Conservation (phyloP, 345 rosid species). For the Anastatica hierochuntica region DNA sequence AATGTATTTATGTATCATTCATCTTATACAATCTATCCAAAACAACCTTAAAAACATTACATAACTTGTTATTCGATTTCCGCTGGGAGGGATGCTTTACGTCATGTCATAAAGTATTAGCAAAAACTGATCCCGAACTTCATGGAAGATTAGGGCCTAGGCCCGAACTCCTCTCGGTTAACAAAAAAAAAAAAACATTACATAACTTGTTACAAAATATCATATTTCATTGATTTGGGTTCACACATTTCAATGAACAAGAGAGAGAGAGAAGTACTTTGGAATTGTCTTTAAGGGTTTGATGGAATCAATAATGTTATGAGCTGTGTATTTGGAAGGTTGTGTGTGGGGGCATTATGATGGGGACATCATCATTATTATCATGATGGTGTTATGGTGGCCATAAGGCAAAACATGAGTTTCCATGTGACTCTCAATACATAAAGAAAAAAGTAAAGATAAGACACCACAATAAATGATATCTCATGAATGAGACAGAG, state of each 20-base stretch:
- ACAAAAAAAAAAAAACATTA: not conserved
- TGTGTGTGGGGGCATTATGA: constrained; percentile 12
- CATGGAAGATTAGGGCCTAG: too few species aligned
- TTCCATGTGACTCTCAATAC: constrained; percentile 21
- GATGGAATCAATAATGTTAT: constrained; percentile 8
- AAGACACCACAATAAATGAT: constrained; percentile 14
- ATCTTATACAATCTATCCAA: not conserved
- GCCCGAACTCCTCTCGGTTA: too few species aligned
- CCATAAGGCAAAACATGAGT: constrained; percentile 10
- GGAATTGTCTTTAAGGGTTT: not conserved
- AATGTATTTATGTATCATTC: constrained; percentile 1
- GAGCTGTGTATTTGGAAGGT: constrained; percentile 22
- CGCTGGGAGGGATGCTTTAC: too few species aligned
- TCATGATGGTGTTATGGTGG: constrained; percentile 12
- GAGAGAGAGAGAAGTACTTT: constrained; percentile 2
- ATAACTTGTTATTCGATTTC: too few species aligned
- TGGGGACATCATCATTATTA: not conserved
- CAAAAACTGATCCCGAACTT: too few species aligned
- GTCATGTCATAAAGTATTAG: too few species aligned
- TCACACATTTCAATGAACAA: constrained; percentile 10
- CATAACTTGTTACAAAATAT: not conserved
- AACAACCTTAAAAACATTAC: too few species aligned
- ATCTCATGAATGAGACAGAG: not conserved
- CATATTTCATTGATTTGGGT: constrained; percentile 8
- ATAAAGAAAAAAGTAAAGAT: constrained; percentile 3